These are phyloP conservation scores for Fusarium domesticum DNA, from an alignment of 2,329 filamentous ascomycete species.

Conservation along the genomic window DNA sequence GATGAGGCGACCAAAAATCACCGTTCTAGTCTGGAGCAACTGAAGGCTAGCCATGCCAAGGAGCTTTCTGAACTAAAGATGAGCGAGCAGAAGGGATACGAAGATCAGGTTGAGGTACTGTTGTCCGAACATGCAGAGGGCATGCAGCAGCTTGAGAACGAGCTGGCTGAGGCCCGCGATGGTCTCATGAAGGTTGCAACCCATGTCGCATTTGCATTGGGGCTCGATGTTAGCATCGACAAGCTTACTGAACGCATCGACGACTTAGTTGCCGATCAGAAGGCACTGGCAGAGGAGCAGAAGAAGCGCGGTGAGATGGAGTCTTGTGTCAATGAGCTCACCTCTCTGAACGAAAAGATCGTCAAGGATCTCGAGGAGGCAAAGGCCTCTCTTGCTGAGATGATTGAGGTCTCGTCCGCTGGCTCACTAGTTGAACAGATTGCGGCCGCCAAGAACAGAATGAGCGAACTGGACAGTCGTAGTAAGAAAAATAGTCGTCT, in stretches of 20 bases:
- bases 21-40: constrained; percentile 48
- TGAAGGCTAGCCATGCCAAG: constrained; percentile 49
- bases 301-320: constrained; percentile 57
- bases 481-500: constrained; percentile 91
- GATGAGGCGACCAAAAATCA: constrained; percentile 55
- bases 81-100: constrained; percentile 53
- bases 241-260: constrained; percentile 62
- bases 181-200: constrained; percentile 63
- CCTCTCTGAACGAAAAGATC: constrained; percentile 56
- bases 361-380: constrained; percentile 62
- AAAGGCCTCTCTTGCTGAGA: constrained; percentile 51
- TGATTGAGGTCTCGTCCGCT: constrained; percentile 48
- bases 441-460: constrained; percentile 62
- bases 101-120: constrained; percentile 56
- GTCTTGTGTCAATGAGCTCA: constrained; percentile 52
- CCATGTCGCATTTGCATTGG: constrained; percentile 58
- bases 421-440: constrained; percentile 54
- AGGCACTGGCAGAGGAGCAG: constrained; percentile 58
- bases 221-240: constrained; percentile 64
- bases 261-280: constrained; percentile 55
- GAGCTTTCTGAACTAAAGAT: constrained; percentile 49
- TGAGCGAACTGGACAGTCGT: constrained; percentile 58
- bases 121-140: constrained; percentile 59
- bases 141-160: constrained; percentile 55
- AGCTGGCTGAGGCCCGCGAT: constrained; percentile 63